A percentile compares a stretch with the other conserved stretches of the same genome.
phyloP scores from a whole-genome alignment of 176 grass and related monocot species.

The Themeda triandra region DNA sequence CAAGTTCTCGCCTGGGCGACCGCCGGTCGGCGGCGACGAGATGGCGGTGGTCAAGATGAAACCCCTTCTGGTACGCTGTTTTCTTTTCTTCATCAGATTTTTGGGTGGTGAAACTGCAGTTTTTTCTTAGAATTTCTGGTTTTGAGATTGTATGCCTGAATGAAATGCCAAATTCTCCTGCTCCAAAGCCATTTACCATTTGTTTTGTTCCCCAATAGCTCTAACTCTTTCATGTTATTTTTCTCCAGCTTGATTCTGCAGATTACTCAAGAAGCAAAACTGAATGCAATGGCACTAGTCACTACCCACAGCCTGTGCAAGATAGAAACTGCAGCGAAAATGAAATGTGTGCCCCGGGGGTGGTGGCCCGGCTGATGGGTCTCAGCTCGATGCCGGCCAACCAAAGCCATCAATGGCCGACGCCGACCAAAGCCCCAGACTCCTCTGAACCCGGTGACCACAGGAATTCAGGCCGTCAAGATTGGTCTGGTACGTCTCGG shows the following conservation, averaged over 20 bases:
- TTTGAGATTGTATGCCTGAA: neutral
- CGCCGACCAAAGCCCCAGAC: constrained; percentile 1
- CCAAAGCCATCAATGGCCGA: constrained; percentile 19
- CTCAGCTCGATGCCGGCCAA: constrained; percentile 48
- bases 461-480: constrained; percentile 12
- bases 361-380: constrained; percentile 83
- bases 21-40: constrained; percentile 3
- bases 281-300: neutral
- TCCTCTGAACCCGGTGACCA: neutral
- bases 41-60: constrained; percentile 19
- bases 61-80: constrained; percentile 25
- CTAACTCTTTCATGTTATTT: neutral
- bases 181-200: neutral
- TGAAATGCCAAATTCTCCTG: neutral
- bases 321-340: neutral
- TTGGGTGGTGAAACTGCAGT: neutral
- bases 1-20: constrained; percentile 21
- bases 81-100: neutral
- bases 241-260: constrained; percentile 40
- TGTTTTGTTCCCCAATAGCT: neutral
- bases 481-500: neutral
- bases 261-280: constrained; percentile 31
- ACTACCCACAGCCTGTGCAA: constrained; percentile 17
- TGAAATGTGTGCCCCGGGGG: constrained; percentile 35
- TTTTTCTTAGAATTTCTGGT: neutral